Percentiles rank a stretch among this genome's conserved stretches.
These are phyloP conservation scores for Novakomyces olei DNA, from an alignment of 805 yeast species.

Conservation along the genomic window DNA sequence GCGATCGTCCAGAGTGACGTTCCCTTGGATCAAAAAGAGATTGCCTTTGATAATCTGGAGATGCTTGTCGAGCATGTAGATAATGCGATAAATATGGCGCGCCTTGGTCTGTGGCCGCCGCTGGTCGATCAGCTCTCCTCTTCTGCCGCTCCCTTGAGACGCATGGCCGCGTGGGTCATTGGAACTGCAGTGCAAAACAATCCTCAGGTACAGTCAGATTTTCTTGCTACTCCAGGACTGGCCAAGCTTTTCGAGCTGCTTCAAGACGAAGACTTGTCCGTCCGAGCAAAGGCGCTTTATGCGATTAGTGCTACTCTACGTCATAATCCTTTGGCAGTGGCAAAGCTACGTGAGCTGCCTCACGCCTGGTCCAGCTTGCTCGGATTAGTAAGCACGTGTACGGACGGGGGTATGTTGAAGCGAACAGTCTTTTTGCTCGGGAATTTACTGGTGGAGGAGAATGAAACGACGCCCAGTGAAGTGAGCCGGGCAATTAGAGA, in stretches of 20 bases:
- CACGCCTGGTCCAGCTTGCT: too few relatives aligned
- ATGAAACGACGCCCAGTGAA: too few relatives aligned
- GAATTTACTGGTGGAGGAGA: too few relatives aligned
- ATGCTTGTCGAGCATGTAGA: slow-evolving; percentile 84
- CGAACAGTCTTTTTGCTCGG: too few relatives aligned
- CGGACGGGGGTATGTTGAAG: too few relatives aligned
- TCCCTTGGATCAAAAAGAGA: slow-evolving; percentile 37
- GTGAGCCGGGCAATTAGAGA: too few relatives aligned
- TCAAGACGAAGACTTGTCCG: slow-evolving; percentile 10
- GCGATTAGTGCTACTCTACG: too few relatives aligned
- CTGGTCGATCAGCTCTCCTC: slow-evolving; percentile 32
- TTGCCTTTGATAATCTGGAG: slow-evolving; percentile 76
- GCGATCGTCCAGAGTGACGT: slow-evolving; percentile 38
- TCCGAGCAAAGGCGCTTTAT: too few relatives aligned
- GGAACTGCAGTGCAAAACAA: slow-evolving; percentile 92
- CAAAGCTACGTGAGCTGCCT: too few relatives aligned
- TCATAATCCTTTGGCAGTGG: too few relatives aligned
- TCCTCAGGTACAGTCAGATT: slow-evolving; percentile 36
- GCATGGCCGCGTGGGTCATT: slow-evolving; percentile 45
- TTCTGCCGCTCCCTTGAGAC: slow-evolving; percentile 25
- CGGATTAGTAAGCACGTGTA: too few relatives aligned
- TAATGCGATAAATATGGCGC: slow-evolving; percentile 81
- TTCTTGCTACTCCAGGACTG: slow-evolving; percentile 13
- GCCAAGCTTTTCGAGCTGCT: slow-evolving; percentile 14
- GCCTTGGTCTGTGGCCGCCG: slow-evolving; percentile 58